Base-by-base conservation (phyloP, 2,329 filamentous ascomycete genomes). In the Dothidotthia symphoricarpi region DNA sequence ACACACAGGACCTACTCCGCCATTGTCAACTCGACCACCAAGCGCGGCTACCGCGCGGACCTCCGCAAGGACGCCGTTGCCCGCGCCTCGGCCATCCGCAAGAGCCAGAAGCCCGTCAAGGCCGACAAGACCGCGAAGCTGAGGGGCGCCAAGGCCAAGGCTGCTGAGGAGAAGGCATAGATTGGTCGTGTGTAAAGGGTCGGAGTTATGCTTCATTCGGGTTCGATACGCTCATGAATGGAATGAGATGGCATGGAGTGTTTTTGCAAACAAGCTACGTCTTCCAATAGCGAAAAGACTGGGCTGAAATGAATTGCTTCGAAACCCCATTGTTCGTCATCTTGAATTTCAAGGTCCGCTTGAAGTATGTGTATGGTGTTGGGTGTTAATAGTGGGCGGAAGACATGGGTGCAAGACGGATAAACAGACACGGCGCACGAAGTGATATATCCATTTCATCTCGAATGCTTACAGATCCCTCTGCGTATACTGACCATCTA, bases 31-130 rank as follows among this genome's bases (percentile, higher is more conserved):
- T 76, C 78, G 69, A 82, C 83, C 61, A 85, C 88, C 71, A 89
- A 88, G 82, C 79, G 80, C 69, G 81, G 83, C 67, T 98, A 97
- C 85, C 87, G 73, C 47, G 52, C 67, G 29, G 73, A 76, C 59
- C 67, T 76, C 48, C 69, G 72, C 56, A 61, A 67, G 47, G 71
- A 73, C 63, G 90, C 91, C 61, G 83, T 97, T 64, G 77, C 88
- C 72, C 88, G 93, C 66, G 88, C 86, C 67, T 89, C 84, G 64
- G 88, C 89, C 64, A 80, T 95, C 76, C 86, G 84, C 71, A 77
- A 78, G 65, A 82, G 85, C 61, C 86, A 94, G 81, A 79, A 78
- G 69, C 75, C 83, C 58, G 81, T 84, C 74, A 94, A 94, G 83
- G 78, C 84, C 47, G 72, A 75, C 51, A 81, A 81, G 60, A 82